Base-by-base conservation (phyloP, 306 rosid genomes). In the Quercus wislizeni region DNA sequence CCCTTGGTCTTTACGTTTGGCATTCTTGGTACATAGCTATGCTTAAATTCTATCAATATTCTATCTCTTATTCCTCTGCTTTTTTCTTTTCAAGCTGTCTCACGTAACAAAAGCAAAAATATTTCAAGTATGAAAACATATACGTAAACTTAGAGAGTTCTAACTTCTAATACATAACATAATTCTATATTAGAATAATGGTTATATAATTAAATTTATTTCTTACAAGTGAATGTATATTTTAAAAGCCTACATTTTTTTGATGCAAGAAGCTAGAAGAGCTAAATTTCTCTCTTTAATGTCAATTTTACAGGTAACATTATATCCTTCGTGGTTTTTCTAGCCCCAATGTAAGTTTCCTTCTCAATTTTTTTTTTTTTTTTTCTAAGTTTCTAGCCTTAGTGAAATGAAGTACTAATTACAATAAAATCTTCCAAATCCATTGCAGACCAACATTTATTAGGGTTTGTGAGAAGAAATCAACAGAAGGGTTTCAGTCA, bases 401-500 rank as follows among this genome's bases (percentile, higher is more conserved):
- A 14, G 3, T 0, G 25, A 3, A 63, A 4, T 59, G 12, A 28
- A 19, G 43, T 19, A 17, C 49, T 33, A 67, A 67, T 20, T 33
- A 33, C 11, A 67, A 67, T 35, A 4, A 30, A 15, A 64, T 43
- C 9, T 70, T 6, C 25, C 14, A 46, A n/a, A 19, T 79, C 27
- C 10, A 63, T 41, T 49, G 51, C 87, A 95, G 99, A 31, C 89
- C 97, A 14, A 91, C 97, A 19, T 95, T 95, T 82, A 27, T 76
- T 61, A 80, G 96, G 74, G 77, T 95, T 41, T 87, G 78, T n/a
- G 91, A 86, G 91, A 95, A 91, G 96, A 95, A 93, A 93, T 79
- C 98, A 20, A 95, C 99, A 0, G 99, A 90, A 79, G 97, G 93
- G 52, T 95, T 90, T 79, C 98, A 93, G 70, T 93, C 99, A 27